Evolutionary conservation across 2,329 filamentous ascomycete species (phyloP), one percentile per base, ranked within the genome.

Genomic region (Claviceps humidiphila): DNA sequence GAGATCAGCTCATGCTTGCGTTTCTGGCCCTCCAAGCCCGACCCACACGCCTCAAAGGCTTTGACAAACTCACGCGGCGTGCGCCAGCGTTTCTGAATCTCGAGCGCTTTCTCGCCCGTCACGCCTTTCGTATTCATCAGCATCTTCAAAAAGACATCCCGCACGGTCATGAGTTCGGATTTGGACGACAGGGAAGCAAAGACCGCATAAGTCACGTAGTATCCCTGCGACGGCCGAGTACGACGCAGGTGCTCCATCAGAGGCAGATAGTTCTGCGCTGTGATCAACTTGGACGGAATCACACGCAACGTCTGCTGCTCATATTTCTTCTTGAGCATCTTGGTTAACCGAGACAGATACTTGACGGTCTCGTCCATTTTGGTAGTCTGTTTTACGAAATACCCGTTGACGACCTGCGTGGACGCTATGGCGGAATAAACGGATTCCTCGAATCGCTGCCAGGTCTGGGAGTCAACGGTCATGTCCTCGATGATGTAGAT

Each of bases 81-180:
- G 57, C 75, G 79, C 85, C 87, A 93, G n/a, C 74, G 70, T 58
- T 80, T 82, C 62, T 91, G 87, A 13, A 93, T 88, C 66, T 88
- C 86, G 5, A 90, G 66, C 0, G 87, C 87, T 60, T 86, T 87
- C 59, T 90, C 86, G 3, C 84, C 85, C 1, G 84, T 87, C 13
- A 93, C 73, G 1, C 85, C 85, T 51, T 77, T 77, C 1, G 79
- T 87, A 56, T 84, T 88, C 86, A 93, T 89, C 47, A 93, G 74
- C 86, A 93, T 91, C 66, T 90, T 90, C 26, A 93, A 69, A 58
- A 80, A 91, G 0, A 90, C 66, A 59, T 93, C 87, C 52, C 85
- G 74, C 9, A 91, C 69, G 0, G 85, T 87, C 59, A 89, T 77
- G 54, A 77, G 77, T 50, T 87, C 84, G 0, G 84, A 87, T 65